These are phyloP conservation scores for Massariosphaeria phaeospora DNA, from an alignment of 495 filamentous ascomycete species.

Conservation along the genomic window DNA sequence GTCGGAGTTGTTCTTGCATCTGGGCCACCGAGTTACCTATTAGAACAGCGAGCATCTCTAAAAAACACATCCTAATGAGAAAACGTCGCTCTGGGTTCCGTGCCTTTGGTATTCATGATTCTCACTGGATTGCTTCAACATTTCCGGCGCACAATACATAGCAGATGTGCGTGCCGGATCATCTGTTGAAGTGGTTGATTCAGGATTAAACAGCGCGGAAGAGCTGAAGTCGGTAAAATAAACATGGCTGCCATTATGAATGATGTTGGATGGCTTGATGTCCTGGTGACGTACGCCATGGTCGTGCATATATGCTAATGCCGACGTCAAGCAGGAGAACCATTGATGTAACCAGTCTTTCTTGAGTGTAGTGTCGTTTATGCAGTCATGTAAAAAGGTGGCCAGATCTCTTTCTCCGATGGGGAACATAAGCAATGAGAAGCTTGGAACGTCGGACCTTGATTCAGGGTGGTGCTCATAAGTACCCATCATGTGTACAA, in stretches of 20 bases:
- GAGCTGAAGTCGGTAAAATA: conserved; percentile 12
- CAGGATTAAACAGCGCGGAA: not conserved
- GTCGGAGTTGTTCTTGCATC: too few relatives aligned
- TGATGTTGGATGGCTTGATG: conserved; percentile 5
- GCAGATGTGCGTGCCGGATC: not conserved
- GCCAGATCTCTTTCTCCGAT: conserved; percentile 14
- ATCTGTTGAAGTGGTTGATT: conserved; percentile 2
- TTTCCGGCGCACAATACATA: not conserved
- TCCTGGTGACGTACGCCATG: conserved; percentile 3
- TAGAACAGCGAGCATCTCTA: conserved; percentile 11
- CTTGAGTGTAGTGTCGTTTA: too few relatives aligned
- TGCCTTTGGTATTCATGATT: not conserved
- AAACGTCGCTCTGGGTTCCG: conserved; percentile 2
- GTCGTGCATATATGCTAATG: conserved; percentile 3
- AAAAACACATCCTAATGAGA: conserved; percentile 14
- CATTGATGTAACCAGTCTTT: not conserved
- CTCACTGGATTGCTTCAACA: not conserved
- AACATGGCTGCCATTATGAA: not conserved
- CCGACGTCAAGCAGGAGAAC: conserved; percentile 7
- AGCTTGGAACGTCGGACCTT: not conserved
- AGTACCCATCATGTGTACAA: conserved; percentile 12
- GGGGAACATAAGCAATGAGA: conserved; percentile 16
- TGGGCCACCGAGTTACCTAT: too few relatives aligned
- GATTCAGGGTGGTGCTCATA: conserved; percentile 9
- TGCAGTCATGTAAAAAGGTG: conserved; percentile 3